phyloP scores from a whole-genome alignment of 2,329 filamentous ascomycete genomes.

The Cordyceps javanica region DNA sequence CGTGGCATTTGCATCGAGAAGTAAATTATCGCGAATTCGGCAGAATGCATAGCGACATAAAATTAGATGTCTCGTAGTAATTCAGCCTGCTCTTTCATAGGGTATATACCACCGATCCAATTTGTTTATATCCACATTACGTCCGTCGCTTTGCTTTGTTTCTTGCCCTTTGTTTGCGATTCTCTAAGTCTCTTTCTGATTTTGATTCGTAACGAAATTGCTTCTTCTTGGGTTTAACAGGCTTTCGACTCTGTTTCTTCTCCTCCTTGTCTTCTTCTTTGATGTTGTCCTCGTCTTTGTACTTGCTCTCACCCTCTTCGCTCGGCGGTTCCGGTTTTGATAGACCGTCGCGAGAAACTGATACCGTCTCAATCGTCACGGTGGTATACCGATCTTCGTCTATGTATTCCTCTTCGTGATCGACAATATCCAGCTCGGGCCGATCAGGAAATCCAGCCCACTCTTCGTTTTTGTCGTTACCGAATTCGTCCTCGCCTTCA shows the following conservation, averaged over 20 bases:
- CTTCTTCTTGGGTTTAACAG: constrained; percentile 71
- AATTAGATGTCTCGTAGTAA: constrained; percentile 13
- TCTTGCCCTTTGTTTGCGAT: constrained; percentile 65
- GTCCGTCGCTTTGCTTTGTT: constrained; percentile 32
- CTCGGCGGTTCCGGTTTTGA: constrained; percentile 41
- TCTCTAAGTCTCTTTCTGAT: constrained; percentile 68
- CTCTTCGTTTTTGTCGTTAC: constrained; percentile 40
- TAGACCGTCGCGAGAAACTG: constrained; percentile 68
- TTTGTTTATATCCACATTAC: not conserved
- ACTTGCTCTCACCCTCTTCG: constrained; percentile 28
- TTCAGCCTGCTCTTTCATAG: constrained; percentile 10
- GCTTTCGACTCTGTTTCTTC: constrained; percentile 13
- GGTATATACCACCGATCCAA: constrained; percentile 11
- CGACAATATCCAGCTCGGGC: constrained; percentile 46
- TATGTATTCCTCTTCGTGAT: constrained; percentile 88
- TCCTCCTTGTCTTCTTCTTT: constrained; percentile 15
- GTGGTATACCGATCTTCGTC: constrained; percentile 96
- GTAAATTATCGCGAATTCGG: constrained; percentile 8
- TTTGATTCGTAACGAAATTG: constrained; percentile 93
- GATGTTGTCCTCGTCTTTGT: constrained; percentile 24
- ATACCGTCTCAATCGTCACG: constrained; percentile 86
- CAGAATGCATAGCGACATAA: constrained; percentile 11
- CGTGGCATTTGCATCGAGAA: constrained; percentile 3
- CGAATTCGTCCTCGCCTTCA: constrained; percentile 30
- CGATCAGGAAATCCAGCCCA: constrained; percentile 62